Conservation (phyloP, 306 rosid genomes). For the Casuarina cunninghamiana region DNA sequence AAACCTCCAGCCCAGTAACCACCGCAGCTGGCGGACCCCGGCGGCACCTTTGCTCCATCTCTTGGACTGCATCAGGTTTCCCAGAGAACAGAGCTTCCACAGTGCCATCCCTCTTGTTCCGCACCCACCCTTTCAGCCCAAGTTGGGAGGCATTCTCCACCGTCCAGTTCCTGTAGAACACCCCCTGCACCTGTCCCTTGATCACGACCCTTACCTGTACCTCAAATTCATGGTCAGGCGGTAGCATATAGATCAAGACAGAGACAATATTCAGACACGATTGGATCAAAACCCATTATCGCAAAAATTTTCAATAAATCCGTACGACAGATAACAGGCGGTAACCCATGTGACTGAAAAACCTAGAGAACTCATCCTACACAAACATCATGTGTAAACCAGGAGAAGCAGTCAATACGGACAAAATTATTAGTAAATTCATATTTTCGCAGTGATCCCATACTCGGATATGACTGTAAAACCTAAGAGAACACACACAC, state of each 20-base stretch:
- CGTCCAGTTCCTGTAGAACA: constrained; percentile 59
- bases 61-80: constrained; percentile 39
- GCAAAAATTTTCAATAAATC: background rate
- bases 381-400: background rate
- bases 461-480: background rate
- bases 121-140: constrained; percentile 58
- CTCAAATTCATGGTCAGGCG: background rate
- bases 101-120: constrained; percentile 56
- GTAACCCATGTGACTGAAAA: background rate
- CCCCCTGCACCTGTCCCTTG: constrained; percentile 84
- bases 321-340: too few relatives aligned
- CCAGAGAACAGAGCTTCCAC: constrained; percentile 62
- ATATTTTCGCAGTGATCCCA: background rate
- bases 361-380: background rate
- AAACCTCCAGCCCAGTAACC: constrained; percentile 69
- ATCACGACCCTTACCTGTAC: constrained; percentile 84
- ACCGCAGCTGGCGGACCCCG: constrained; percentile 75
- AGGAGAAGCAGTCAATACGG: background rate
- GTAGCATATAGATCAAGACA: background rate
- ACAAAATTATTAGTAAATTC: background rate
- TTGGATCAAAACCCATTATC: background rate
- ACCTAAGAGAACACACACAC: background rate
- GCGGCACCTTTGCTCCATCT: constrained; percentile 88
- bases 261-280: background rate
- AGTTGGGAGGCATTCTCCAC: constrained; percentile 44